Evolutionary conservation across 208 protist genomes (phyloP), one percentile per base, ranked within the genome.

Genomic region (Crithidia thermophila): DNA sequence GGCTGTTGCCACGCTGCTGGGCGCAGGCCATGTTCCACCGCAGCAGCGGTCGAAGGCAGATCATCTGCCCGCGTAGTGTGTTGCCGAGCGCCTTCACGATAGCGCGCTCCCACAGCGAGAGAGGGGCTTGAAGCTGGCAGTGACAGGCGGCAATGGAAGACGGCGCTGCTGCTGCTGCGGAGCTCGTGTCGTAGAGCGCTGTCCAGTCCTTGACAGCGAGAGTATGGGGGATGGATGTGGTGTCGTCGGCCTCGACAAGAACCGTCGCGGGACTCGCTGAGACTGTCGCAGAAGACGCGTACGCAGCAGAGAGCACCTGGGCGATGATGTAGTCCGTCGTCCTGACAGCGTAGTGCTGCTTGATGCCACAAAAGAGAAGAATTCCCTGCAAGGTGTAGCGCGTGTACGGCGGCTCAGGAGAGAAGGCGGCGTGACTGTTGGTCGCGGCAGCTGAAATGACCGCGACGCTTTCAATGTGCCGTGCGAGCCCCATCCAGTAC

Each of bases 351-450:
- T 55, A 76, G 58, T 88, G 75, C 51, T 79, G 67, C 70, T 88
- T 88, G n/a, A 88, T 73, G 31, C 79, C 82, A 47, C 82, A 88
- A 23, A 77, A 69, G 39, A 77, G 39, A 18, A 77, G 56, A 23
- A 66, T 43, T 11, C 56, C 27, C 20, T 71, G 63, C 6, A 77
- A 39, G 11, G 62, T 50, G 56, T 71, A 51, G 9, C 61, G 61
- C 0, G 69, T 75, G 37, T 63, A 65, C 6, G 20, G 49, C 16
- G 11, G 27, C 10, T 14, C 14, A 20, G 28, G 49, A 37, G 6
- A 46, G 40, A 18, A 20, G 4, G 11, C 10, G 5, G 11, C 14
- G 40, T n/a, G 13, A n/a, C 20, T 47, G 21, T 5, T 30, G 16
- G 21, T 33, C 31, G 28, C 5, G 27, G 16, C 31, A 23, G 34